Base-by-base conservation (phyloP, 495 filamentous ascomycete genomes). In the Tetracladium setigerum region DNA sequence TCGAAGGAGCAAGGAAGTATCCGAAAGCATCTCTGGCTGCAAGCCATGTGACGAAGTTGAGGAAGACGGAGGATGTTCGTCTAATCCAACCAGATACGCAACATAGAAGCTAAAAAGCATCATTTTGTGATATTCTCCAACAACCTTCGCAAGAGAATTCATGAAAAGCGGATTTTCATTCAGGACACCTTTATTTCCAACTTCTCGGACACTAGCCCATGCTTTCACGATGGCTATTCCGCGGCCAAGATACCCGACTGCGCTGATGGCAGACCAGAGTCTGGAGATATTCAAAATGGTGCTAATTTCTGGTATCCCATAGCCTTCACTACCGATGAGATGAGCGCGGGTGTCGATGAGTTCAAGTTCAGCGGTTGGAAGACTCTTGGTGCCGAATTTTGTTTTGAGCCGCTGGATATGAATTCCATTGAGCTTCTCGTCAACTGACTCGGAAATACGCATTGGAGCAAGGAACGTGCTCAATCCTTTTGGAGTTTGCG, bases 301-400 rank as follows among this genome's bases (percentile, higher is more conserved):
- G 16, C 73, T 65, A 46, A 88, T 83, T 50, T 81, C 79, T 35
- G 71, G 70, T 15, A 85, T 70, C n/a, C 84, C 84, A 12, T 75
- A 63, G 27, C 83, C 82, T 35, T 80, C 61, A 9, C 64, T 58
- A 16, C 84, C 84, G 35, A 89, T 62, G 4, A 86, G 64, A 62
- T 80, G 81, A 2, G 70, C 84, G 15, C 84, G 73, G 64, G 76
- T 78, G 13, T 67, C 69, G 11, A 66, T 65, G 16, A 82, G 67
- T 42, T 82, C 79, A 5, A 87, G 68, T 49, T 89, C 84, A 4
- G 83, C 84, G 0, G 83, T 87, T 0, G 83, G 84, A 1, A 87
- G 60, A 15, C 79, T 65, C 43, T 76, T 78, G 2, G 84, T 86
- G 38, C 84, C 84, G 30, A 87, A 67, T 49, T 87, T 87, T 53